Base-by-base conservation (phyloP, 495 filamentous ascomycete genomes). In the Penicillium flavigenum region DNA sequence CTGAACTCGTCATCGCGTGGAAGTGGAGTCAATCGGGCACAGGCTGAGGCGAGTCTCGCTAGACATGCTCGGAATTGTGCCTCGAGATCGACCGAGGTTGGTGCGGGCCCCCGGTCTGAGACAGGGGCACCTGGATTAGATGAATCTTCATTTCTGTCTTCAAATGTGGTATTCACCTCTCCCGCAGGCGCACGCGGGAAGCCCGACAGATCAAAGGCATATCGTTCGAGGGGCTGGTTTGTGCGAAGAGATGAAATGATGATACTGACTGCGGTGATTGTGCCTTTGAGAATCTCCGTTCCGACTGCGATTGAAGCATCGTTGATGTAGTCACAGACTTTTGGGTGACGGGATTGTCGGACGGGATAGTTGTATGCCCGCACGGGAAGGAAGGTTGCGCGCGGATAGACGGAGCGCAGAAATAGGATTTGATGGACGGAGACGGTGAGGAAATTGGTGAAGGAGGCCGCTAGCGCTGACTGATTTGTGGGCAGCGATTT, bases 361-460 rank as follows among this genome's bases (percentile, higher is more conserved):
- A 96, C 89, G 26, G 92, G 86, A 58, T 89, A 88, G 72, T 96
- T 94, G 81, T 92, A 97, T 43, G 88, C 90, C 58, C 87, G 85
- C 19, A 88, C 86, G 36, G 86, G 82, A 55, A 95, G 80, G 75
- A 98, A 98, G 46, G 91, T 89, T 24, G 81, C 70, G 50, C 76
- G 72, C 0, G 93, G 92, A 70, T 98, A 98, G 69, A 98, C 84
- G 58, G 72, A 70, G 56, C 94, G 88, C 60, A 92, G 84, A 76
- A 90, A 95, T 59, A 98, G 85, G 67, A 98, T 90, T 63, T 93
- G 94, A 78, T 98, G 94, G 67, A 93, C 89, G 61, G 89, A 86
- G 42, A 94, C 86, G 54, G 84, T 90, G 45, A 98, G 86, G 77
- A 98, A 97, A 69, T 84, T 79, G 62, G 76, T 79, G 63, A 79